phyloP scores from a whole-genome alignment of 2,329 filamentous ascomycete genomes.

The Calonectria fujianensis region DNA sequence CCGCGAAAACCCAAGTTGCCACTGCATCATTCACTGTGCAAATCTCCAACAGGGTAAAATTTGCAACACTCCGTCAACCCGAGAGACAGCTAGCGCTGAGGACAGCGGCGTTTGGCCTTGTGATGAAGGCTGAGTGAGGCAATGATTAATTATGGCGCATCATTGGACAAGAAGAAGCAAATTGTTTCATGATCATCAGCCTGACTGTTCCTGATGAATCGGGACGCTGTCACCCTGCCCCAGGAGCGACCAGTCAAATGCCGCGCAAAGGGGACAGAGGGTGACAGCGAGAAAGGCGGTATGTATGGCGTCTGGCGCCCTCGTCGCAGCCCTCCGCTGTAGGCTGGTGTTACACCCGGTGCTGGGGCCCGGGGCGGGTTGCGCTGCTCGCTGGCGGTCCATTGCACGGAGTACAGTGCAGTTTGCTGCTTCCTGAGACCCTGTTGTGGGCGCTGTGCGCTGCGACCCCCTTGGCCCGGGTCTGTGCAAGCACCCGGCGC shows the following conservation, averaged over 20 bases:
- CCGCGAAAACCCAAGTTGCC: neutral
- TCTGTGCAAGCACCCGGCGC: slow-evolving; percentile 54
- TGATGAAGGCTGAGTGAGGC: neutral
- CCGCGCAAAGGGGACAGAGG: slow-evolving; percentile 23
- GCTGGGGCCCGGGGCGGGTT: neutral
- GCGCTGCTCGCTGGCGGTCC: neutral
- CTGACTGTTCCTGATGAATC: slow-evolving; percentile 18
- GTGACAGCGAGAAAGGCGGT: neutral
- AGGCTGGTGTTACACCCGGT: neutral
- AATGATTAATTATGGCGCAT: neutral
- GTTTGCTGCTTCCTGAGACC: slow-evolving; percentile 4
- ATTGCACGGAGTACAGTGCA: slow-evolving; percentile 3
- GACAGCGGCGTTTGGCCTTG: neutral
- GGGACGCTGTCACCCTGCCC: neutral
- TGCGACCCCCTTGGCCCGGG: slow-evolving; percentile 53
- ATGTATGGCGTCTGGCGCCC: neutral
- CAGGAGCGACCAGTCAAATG: slow-evolving; percentile 31
- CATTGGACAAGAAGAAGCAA: neutral
- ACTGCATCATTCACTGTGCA: neutral
- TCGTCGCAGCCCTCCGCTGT: neutral
- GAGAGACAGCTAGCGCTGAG: neutral
- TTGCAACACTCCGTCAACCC: neutral
- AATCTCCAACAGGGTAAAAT: neutral
- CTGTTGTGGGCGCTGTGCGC: neutral
- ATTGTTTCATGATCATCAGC: slow-evolving; percentile 15